These are phyloP conservation scores for Aspergillus bridgeri DNA, from an alignment of 495 filamentous ascomycete genomes.

Conservation along the genomic window DNA sequence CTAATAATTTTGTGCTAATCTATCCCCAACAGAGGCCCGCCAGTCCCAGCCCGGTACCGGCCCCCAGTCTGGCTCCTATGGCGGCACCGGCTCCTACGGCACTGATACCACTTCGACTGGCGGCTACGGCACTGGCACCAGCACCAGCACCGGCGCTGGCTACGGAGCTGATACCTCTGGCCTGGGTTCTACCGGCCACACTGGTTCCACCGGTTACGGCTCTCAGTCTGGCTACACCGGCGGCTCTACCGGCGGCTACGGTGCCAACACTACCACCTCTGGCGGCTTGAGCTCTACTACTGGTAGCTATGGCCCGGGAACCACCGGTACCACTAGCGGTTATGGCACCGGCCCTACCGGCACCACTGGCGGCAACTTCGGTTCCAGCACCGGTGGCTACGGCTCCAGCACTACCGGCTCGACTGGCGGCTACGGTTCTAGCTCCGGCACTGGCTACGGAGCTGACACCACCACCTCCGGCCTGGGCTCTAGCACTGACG, in stretches of 20 bases:
- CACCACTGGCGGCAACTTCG: neutral
- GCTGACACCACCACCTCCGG: neutral
- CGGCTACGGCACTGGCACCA: neutral
- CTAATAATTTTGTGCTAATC: neutral
- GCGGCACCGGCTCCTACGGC: neutral
- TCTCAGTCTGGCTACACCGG: too few species aligned
- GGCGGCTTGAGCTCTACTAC: neutral
- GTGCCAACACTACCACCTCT: too few species aligned
- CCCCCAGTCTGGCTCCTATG: too few species aligned
- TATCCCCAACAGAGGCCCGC: neutral
- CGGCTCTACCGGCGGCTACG: neutral
- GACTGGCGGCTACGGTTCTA: neutral
- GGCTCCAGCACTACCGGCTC: neutral
- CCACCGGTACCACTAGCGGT: neutral
- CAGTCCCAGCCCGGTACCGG: neutral
- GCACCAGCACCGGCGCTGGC: too few species aligned
- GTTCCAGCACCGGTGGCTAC: neutral
- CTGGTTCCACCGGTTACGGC: neutral
- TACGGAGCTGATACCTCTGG: too few species aligned
- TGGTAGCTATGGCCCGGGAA: neutral
- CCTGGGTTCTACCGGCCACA: neutral
- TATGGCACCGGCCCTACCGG: neutral
- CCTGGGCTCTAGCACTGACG: conserved; percentile 9
- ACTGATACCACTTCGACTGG: too few species aligned
- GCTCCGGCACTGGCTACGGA: neutral